These are phyloP conservation scores for Parastagonospora nodorum DNA, from an alignment of 2,329 filamentous ascomycete genomes.

Conservation along the genomic window DNA sequence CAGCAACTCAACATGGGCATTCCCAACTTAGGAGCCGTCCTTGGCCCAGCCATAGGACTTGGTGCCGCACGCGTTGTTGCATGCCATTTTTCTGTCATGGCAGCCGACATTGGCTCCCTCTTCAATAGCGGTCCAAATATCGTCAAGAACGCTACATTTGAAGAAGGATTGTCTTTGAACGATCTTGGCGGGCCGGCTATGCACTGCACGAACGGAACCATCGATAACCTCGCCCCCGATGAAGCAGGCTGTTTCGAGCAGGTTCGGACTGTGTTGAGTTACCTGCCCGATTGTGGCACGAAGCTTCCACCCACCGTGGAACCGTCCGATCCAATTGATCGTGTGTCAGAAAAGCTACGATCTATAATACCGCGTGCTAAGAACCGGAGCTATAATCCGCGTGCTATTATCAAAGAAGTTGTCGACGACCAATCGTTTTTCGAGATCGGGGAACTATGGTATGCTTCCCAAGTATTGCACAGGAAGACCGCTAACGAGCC, in stretches of 20 bases:
- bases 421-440: slow-evolving; percentile 64
- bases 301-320: slow-evolving; percentile 58
- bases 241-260: slow-evolving; percentile 68
- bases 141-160: slow-evolving; percentile 66
- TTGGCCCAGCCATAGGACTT: slow-evolving; percentile 68
- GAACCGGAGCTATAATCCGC: slow-evolving; percentile 65
- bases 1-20: slow-evolving; percentile 67
- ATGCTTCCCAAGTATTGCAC: too few relatives aligned
- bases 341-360: slow-evolving; percentile 56
- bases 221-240: slow-evolving; percentile 66
- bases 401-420: slow-evolving; percentile 61
- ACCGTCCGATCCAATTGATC: slow-evolving; percentile 56
- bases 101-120: slow-evolving; percentile 63
- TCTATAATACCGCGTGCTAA: slow-evolving; percentile 63
- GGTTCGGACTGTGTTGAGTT: slow-evolving; percentile 61
- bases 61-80: slow-evolving; percentile 65
- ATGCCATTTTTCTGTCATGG: slow-evolving; percentile 71
- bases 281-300: slow-evolving; percentile 62
- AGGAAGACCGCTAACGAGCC: too few relatives aligned
- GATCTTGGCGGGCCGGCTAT: slow-evolving; percentile 65
- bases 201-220: slow-evolving; percentile 69
- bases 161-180: slow-evolving; percentile 63
- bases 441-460: slow-evolving; percentile 65
- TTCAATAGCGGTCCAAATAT: slow-evolving; percentile 70
- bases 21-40: slow-evolving; percentile 66